Evolutionary conservation across 192 early-diverging fungal genomes (phyloP).

Genomic region (Globomyces pollinis-pini): DNA sequence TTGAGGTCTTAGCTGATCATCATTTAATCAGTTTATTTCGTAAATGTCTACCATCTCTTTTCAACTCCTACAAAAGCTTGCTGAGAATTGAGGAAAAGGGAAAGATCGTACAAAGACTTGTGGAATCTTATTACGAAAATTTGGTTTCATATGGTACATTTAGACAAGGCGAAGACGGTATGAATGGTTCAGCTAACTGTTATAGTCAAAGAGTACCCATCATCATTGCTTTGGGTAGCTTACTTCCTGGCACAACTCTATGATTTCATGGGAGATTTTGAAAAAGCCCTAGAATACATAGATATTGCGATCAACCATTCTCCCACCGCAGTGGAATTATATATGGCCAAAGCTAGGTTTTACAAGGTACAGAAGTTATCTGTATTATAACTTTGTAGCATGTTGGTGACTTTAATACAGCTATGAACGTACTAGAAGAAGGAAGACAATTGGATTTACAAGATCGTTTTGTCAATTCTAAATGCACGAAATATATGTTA

Average conservation of each 20-base stretch:
- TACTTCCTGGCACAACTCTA: constrained; percentile 88
- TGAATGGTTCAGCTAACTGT: constrained; percentile 28
- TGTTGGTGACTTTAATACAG: constrained; percentile 62
- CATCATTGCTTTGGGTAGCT: constrained; percentile 77
- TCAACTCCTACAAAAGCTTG: constrained; percentile 69
- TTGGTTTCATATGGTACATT: constrained; percentile 20
- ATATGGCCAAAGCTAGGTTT: constrained; percentile 90
- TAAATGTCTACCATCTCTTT: constrained; percentile 92
- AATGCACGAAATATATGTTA: constrained; percentile 90
- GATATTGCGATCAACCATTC: constrained; percentile 76
- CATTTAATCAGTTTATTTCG: constrained; percentile 67
- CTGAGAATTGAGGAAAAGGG: constrained; percentile 64
- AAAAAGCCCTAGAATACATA: constrained; percentile 67
- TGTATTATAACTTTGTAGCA: constrained; percentile 49
- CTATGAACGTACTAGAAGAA: constrained; percentile 74
- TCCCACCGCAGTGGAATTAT: constrained; percentile 84
- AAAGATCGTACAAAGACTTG: constrained; percentile 56
- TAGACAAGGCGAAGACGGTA: constrained; percentile 19
- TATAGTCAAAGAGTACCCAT: constrained; percentile 75
- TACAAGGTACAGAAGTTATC: too few relatives aligned
- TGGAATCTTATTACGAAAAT: constrained; percentile 48
- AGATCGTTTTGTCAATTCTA: constrained; percentile 92
- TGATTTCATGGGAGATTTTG: constrained; percentile 64
- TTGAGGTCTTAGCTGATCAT: constrained; percentile 44
- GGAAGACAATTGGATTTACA: constrained; percentile 83